Conservation (phyloP, 164 flowering plant genomes). For the Macadamia tetraphylla region DNA sequence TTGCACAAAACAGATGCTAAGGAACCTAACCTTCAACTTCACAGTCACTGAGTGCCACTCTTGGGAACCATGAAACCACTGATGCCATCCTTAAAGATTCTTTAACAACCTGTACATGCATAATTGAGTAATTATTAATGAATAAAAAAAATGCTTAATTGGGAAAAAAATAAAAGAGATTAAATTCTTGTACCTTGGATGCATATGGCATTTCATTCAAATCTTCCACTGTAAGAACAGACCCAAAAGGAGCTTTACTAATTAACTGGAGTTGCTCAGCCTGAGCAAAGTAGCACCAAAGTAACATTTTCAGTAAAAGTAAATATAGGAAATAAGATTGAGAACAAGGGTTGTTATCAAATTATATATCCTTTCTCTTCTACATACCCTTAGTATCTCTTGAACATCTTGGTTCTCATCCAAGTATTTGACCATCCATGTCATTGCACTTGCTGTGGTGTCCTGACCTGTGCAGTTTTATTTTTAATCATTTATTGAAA, state of each 20-base stretch:
- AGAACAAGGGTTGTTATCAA: background rate
- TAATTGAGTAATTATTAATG: background rate
- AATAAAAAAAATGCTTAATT: too few relatives aligned
- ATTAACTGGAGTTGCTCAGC: slow-evolving; percentile 32
- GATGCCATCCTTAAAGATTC: slow-evolving; percentile 66
- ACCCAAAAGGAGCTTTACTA: slow-evolving; percentile 10
- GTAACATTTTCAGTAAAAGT: background rate
- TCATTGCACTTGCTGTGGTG: slow-evolving; percentile 69
- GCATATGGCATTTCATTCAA: slow-evolving; percentile 53
- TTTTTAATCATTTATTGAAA: background rate
- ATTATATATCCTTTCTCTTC: background rate
- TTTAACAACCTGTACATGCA: slow-evolving; percentile 38
- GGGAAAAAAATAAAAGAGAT: background rate
- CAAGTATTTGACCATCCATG: slow-evolving; percentile 77
- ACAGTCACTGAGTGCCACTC: slow-evolving; percentile 51
- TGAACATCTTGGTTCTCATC: slow-evolving; percentile 51
- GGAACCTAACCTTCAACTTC: slow-evolving; percentile 41
- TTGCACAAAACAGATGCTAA: too few relatives aligned
- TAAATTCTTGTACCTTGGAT: slow-evolving; percentile 37
- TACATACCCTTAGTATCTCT: slow-evolving; percentile 35
- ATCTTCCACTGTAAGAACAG: slow-evolving; percentile 39
- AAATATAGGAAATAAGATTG: too few relatives aligned
- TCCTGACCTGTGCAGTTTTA: slow-evolving; percentile 41
- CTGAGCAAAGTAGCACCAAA: slow-evolving; percentile 16
- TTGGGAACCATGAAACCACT: slow-evolving; percentile 63